These are phyloP conservation scores for Cercospora sojina DNA, from an alignment of 2,329 filamentous ascomycete species.

Conservation along the genomic window DNA sequence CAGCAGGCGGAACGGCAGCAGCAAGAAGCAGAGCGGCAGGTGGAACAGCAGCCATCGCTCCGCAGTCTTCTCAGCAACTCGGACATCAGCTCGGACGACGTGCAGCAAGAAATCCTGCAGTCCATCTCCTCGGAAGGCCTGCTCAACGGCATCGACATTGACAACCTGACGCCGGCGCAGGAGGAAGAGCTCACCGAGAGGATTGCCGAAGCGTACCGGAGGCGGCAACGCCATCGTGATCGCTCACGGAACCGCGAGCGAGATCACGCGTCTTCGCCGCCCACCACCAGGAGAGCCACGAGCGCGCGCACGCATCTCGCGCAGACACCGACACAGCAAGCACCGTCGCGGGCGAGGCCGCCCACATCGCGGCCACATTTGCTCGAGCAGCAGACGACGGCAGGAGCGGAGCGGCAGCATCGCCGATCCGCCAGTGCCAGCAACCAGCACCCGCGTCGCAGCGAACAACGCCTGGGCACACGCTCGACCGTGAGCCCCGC, in stretches of 20 bases:
- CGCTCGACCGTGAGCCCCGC: conserved; percentile 45
- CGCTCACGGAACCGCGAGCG: conserved; percentile 32
- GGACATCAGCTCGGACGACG: conserved; percentile 71
- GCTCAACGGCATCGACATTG: conserved; percentile 82
- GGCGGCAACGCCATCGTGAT: conserved; percentile 63
- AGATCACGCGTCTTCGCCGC: background rate
- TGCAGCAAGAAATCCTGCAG: conserved; percentile 83
- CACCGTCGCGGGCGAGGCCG: conserved; percentile 38
- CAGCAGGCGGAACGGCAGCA: conserved; percentile 23
- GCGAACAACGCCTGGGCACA: conserved; percentile 36
- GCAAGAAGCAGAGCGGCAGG: conserved; percentile 30
- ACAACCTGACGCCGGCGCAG: conserved; percentile 77
- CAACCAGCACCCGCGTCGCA: conserved; percentile 32
- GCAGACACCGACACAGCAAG: conserved; percentile 29
- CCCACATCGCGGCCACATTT: conserved; percentile 50
- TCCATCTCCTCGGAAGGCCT: conserved; percentile 87
- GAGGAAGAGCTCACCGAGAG: conserved; percentile 88
- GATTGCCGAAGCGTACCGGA: conserved; percentile 83
- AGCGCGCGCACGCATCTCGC: conserved; percentile 8
- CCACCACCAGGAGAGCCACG: background rate
- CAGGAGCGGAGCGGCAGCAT: conserved; percentile 35
- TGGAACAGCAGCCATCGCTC: conserved; percentile 88
- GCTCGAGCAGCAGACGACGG: conserved; percentile 42
- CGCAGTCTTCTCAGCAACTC: conserved; percentile 79
- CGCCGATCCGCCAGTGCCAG: conserved; percentile 47